These are phyloP conservation scores for Glarea lozoyensis DNA, from an alignment of 495 filamentous ascomycete genomes.

Conservation along the genomic window DNA sequence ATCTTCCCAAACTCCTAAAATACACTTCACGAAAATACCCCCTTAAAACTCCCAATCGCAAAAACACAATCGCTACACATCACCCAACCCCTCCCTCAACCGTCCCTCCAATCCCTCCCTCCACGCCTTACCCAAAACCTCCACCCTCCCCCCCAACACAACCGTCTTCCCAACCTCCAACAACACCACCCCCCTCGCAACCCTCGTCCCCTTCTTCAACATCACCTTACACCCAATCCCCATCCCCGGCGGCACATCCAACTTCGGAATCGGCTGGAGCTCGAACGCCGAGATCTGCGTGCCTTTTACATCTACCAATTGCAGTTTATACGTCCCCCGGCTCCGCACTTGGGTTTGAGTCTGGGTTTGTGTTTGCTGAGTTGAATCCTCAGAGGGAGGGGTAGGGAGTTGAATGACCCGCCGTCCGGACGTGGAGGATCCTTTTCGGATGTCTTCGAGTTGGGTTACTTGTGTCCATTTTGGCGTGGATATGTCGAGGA, in stretches of 20 bases:
- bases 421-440: constrained; percentile 71
- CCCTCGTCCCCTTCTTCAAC: constrained; percentile 49
- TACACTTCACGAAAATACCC: too few species aligned
- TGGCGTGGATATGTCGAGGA: constrained; percentile 71
- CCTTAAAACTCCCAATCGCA: background rate
- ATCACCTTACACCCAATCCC: constrained; percentile 76
- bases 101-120: constrained; percentile 59
- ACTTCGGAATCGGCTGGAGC: constrained; percentile 51
- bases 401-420: constrained; percentile 71
- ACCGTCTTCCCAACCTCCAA: constrained; percentile 55
- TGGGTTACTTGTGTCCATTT: constrained; percentile 80
- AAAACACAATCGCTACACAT: background rate
- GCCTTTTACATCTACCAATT: constrained; percentile 73
- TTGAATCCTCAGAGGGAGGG: constrained; percentile 20
- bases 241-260: constrained; percentile 52
- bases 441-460: constrained; percentile 73
- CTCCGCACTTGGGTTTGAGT: constrained; percentile 11
- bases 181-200: constrained; percentile 71
- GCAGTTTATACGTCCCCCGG: constrained; percentile 55
- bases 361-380: constrained; percentile 11
- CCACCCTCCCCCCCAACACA: constrained; percentile 81
- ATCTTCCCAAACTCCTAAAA: too few species aligned
- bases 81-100: constrained; percentile 47
- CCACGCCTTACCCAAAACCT: constrained; percentile 70
- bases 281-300: constrained; percentile 66